Conservation (phyloP, 139 green algal genomes). For the Auxenochlorella pyrenoidosa region DNA sequence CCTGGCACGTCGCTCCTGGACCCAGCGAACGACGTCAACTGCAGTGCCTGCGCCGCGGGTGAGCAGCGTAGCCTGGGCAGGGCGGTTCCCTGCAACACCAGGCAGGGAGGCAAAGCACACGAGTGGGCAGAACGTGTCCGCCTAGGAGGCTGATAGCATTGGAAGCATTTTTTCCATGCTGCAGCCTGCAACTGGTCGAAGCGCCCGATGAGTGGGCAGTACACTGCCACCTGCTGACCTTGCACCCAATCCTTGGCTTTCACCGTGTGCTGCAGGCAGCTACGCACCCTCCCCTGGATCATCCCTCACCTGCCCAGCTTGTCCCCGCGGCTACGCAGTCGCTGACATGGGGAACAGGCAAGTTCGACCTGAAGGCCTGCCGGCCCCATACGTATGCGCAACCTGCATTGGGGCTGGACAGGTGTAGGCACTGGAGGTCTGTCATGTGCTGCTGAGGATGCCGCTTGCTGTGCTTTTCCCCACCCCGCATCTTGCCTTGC, state of each 20-base stretch:
- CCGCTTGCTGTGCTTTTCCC: not conserved
- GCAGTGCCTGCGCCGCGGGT: not conserved
- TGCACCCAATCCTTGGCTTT: not conserved
- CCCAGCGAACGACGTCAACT: not conserved
- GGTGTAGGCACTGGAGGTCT: not conserved
- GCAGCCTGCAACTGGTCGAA: not conserved
- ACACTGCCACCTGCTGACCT: too few relatives aligned
- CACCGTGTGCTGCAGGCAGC: not conserved
- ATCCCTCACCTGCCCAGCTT: not conserved
- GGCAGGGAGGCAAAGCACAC: too few relatives aligned
- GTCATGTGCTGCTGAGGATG: not conserved
- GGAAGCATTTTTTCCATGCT: not conserved
- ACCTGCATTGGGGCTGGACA: not conserved
- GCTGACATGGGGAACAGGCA: not conserved
- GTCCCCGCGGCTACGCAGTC: not conserved
- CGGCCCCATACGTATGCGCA: not conserved
- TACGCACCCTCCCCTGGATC: not conserved
- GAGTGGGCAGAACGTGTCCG: not conserved
- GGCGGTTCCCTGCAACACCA: too few relatives aligned
- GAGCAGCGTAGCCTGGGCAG: not conserved
- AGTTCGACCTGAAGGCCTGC: too few relatives aligned
- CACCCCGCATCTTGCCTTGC: too few relatives aligned
- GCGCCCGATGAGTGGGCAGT: too few relatives aligned
- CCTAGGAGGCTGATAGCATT: not conserved
- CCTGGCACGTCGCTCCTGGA: not conserved